These are phyloP conservation scores for Diutina catenulata DNA, from an alignment of 1,139 yeast genomes.

Conservation along the genomic window DNA sequence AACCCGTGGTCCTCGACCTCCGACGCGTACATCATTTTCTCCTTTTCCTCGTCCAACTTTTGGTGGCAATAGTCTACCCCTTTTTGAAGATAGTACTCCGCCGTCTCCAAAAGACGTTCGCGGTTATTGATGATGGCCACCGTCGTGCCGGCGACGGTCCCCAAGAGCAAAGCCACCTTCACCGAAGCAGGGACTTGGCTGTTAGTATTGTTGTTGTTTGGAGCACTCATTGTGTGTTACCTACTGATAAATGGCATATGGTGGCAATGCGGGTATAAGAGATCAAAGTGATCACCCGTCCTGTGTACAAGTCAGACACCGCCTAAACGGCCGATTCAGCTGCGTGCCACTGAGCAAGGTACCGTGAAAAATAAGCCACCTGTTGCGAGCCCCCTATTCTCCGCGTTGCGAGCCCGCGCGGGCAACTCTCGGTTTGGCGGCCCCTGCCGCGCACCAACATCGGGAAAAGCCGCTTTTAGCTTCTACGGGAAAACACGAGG, in stretches of 20 bases:
- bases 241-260: conserved; percentile 12
- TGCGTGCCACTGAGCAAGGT: too few species aligned
- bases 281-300: too few species aligned
- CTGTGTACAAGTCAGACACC: too few species aligned
- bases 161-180: conserved; percentile 27
- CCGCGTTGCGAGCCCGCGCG: too few species aligned
- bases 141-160: conserved; percentile 29
- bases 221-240: conserved; percentile 7
- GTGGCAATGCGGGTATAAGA: too few species aligned
- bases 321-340: too few species aligned
- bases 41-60: conserved; percentile 7
- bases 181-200: conserved; percentile 20
- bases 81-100: conserved; percentile 20
- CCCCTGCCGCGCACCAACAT: too few species aligned
- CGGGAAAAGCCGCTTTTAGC: too few species aligned
- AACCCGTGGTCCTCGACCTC: conserved; percentile 1
- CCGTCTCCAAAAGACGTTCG: conserved; percentile 21
- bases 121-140: conserved; percentile 23
- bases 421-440: too few species aligned
- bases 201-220: conserved; percentile 7
- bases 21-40: not conserved
- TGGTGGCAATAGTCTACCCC: conserved; percentile 26
- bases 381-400: too few species aligned
- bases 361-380: too few species aligned
- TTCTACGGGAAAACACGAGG: too few species aligned